A percentile compares a stretch with the other conserved stretches of the same genome.
Conservation (phyloP, 176 grass and related monocot species). For the Otatea glauca region DNA sequence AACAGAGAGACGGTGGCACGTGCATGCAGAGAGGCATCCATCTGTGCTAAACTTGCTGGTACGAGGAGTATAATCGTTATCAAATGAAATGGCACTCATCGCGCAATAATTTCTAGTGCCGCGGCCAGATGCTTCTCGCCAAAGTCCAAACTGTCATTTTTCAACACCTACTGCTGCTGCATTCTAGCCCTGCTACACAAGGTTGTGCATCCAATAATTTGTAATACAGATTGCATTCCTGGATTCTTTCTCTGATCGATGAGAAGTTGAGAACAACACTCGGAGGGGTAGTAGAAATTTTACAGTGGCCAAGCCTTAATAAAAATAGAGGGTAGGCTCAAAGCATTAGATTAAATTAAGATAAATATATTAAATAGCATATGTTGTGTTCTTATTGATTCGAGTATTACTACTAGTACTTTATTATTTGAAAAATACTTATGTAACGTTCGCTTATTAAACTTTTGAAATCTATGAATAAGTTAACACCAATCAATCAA, state of each 20-base stretch:
- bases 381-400: too few species aligned
- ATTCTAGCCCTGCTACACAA: background rate
- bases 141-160: background rate
- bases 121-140: background rate
- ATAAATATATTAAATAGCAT: too few species aligned
- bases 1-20: background rate
- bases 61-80: too few species aligned
- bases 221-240: background rate
- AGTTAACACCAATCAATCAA: too few species aligned
- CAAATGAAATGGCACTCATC: background rate
- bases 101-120: background rate
- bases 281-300: background rate
- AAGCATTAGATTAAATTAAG: too few species aligned
- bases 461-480: too few species aligned
- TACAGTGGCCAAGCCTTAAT: too few species aligned
- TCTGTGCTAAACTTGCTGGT: background rate
- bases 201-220: background rate
- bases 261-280: conserved; percentile 25
- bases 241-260: background rate
- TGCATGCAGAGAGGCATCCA: background rate
- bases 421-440: too few species aligned
- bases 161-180: background rate
- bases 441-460: too few species aligned
- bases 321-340: too few species aligned
- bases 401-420: too few species aligned